Base-by-base conservation (phyloP, 345 rosid species). In the Eucalyptus polybractea region DNA sequence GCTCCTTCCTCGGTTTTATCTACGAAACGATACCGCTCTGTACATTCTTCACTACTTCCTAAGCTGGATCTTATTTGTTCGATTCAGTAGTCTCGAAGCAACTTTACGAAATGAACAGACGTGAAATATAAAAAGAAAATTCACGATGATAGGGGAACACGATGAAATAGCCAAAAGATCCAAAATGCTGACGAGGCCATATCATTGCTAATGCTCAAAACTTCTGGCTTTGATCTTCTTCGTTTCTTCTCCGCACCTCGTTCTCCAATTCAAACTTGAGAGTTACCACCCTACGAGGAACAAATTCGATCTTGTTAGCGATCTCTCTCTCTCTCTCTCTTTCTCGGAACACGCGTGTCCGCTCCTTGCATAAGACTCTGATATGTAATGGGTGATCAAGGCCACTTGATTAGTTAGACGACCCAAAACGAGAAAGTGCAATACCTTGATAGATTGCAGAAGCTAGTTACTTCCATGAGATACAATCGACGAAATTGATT, bases 391-490 rank as follows among this genome's bases (percentile, higher is more conserved):
- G 45, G 47, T 76, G 83, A 72, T 69, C 25, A 16, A 9, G 80
- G 80, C 80, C 80, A 69, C 50, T 54, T 80, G 19, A 50, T 50
- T 50, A 25, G 56, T 25, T 25, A 22, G 86, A 67, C 65, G 86
- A 65, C 44, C 69, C 22, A 76, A 6, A 76, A 76, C 14, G 42
- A 37, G 47, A 76, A 76, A 76, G 83, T 24, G 83, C 42, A 44
- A 37, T 76, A 76, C 47, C 81, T 37, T 21, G 8, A 76, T 37
- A 21, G 27, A 37, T 76, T 37, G 83, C 27, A 11, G 47, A 76
- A 58, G 44, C 88, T 90, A 90, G 86, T 91, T 93, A 88, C 93
- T 95, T 47, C 95, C 92, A 51, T 91, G 95, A 56, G 94, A 93
- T 50, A 91, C 22, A 27, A 87, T 88, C 44, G 94, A 92, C 6